A percentile compares a stretch with the other conserved stretches of the same genome.
phyloP scores from a whole-genome alignment of 306 rosid genomes.

The Quercus bicolor region DNA sequence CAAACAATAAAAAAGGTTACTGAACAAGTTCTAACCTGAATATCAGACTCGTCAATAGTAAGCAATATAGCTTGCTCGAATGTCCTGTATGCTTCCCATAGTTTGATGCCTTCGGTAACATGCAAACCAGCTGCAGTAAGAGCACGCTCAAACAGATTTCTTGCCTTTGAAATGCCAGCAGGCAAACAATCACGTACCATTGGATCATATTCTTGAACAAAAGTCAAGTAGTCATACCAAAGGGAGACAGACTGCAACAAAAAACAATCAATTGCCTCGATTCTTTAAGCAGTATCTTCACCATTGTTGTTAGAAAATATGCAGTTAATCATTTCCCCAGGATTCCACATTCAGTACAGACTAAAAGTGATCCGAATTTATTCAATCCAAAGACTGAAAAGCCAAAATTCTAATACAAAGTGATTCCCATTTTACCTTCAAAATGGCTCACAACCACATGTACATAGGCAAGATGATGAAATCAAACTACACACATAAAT shows the following conservation, averaged over 20 bases:
- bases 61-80: conserved; percentile 65
- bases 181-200: conserved; percentile 45
- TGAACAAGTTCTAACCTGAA: conserved; percentile 46
- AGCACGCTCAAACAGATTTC: conserved; percentile 79
- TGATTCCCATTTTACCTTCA: neutral
- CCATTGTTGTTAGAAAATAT: neutral
- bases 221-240: conserved; percentile 72
- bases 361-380: neutral
- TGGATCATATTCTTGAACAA: conserved; percentile 62
- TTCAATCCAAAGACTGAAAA: neutral
- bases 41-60: conserved; percentile 49
- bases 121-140: conserved; percentile 90
- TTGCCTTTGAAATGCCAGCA: conserved; percentile 60
- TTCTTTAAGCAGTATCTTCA: neutral
- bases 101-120: conserved; percentile 60
- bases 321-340: neutral
- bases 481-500: neutral
- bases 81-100: conserved; percentile 81
- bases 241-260: conserved; percentile 72
- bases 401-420: neutral
- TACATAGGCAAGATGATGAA: neutral
- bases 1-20: neutral
- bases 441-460: neutral
- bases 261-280: conserved; percentile 24
- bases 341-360: neutral